A percentile compares a stretch with the other conserved stretches of the same genome.
Conservation (phyloP, 2,329 filamentous ascomycete species). For the Berkeleyomyces basicola region DNA sequence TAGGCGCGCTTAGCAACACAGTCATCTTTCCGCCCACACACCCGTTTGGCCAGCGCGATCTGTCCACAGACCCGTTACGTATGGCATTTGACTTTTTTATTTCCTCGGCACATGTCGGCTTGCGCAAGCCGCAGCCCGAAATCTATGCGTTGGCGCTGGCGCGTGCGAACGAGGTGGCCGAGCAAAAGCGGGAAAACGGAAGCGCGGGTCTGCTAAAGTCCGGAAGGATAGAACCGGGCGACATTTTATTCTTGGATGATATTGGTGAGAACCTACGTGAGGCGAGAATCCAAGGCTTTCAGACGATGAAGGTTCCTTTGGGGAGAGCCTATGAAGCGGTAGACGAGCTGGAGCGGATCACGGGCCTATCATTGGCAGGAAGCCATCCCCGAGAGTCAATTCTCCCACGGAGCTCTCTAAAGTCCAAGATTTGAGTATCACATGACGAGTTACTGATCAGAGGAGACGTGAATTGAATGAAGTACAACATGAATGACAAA, state of each 20-base stretch:
- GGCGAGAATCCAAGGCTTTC: conserved; percentile 56
- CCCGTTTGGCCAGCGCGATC: conserved; percentile 37
- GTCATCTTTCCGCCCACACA: conserved; percentile 69
- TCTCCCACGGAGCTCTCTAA: conserved; percentile 22
- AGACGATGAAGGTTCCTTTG: conserved; percentile 70
- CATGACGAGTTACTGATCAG: neutral
- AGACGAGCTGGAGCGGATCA: conserved; percentile 57
- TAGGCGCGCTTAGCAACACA: conserved; percentile 82
- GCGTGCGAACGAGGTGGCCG: conserved; percentile 46
- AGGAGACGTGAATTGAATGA: neutral
- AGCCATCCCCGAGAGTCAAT: conserved; percentile 34
- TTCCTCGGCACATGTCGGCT: conserved; percentile 67
- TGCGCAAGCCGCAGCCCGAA: conserved; percentile 69
- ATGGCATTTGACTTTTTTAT: conserved; percentile 74
- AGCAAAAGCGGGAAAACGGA: conserved; percentile 15
- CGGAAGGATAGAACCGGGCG: conserved; percentile 37
- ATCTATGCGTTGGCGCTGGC: conserved; percentile 64
- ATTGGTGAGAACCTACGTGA: conserved; percentile 86
- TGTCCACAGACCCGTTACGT: conserved; percentile 39
- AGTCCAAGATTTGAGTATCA: conserved; percentile 27
- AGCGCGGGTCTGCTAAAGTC: conserved; percentile 14
- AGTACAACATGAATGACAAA: neutral
- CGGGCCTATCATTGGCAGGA: conserved; percentile 47
- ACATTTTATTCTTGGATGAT: conserved; percentile 81
- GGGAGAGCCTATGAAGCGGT: conserved; percentile 70